A percentile compares a stretch with the other conserved stretches of the same genome.
Conservation (phyloP, 345 rosid species). For the Fremontodendron californicum region DNA sequence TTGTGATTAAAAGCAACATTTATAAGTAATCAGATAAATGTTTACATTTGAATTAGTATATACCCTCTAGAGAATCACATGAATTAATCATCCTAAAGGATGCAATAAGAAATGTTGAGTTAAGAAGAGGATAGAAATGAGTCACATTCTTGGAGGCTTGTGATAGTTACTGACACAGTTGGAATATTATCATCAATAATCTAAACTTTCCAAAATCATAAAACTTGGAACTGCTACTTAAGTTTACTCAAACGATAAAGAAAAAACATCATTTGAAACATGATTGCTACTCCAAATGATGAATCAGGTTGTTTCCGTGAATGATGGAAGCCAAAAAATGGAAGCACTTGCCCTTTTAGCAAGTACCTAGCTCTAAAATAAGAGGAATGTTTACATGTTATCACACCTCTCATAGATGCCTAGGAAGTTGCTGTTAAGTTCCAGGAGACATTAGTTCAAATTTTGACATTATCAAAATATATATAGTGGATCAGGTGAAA, state of each 20-base stretch:
- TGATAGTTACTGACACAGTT: background rate
- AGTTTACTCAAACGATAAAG: background rate
- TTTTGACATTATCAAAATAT: background rate
- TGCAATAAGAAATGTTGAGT: background rate
- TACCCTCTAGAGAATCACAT: background rate
- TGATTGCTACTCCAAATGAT: background rate
- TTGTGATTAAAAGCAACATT: background rate
- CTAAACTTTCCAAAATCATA: no score
- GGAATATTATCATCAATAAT: background rate
- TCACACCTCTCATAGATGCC: background rate
- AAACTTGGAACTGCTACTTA: background rate
- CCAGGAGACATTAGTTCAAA: background rate
- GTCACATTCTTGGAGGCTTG: background rate
- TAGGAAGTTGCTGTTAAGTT: background rate
- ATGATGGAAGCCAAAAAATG: background rate
- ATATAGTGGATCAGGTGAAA: background rate
- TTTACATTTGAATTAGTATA: background rate
- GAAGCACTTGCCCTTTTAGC: background rate
- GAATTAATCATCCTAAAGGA: background rate
- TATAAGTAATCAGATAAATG: background rate
- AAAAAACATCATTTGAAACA: background rate
- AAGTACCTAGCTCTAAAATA: background rate
- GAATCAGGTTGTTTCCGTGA: background rate
- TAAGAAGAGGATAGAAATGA: background rate
- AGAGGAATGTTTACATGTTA: background rate